Percentiles rank a stretch among this genome's conserved stretches.
Conservation (phyloP, 768 basidiomycete genomes). For the Rubroboletus pulcherrimus region DNA sequence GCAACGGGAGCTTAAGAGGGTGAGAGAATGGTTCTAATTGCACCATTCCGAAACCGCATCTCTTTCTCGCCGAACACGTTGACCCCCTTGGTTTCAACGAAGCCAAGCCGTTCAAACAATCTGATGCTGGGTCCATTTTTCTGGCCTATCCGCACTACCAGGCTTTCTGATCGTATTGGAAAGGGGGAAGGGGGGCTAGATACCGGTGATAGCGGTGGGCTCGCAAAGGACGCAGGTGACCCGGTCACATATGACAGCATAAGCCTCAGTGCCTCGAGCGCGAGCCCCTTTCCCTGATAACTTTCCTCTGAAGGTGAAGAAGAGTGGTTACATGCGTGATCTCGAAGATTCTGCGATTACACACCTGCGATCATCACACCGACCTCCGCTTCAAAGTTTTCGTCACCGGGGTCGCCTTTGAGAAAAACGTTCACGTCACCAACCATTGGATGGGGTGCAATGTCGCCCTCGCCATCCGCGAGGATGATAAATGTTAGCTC, state of each 20-base stretch:
- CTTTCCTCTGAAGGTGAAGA: slow-evolving; percentile 46
- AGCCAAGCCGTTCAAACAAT: slow-evolving; percentile 77
- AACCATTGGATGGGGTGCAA: slow-evolving; percentile 59
- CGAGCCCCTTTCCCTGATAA: slow-evolving; percentile 68
- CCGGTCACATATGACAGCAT: slow-evolving; percentile 68
- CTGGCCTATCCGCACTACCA: slow-evolving; percentile 71
- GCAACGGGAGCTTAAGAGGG: background rate
- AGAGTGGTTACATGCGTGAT: background rate
- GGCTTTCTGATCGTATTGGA: slow-evolving; percentile 39
- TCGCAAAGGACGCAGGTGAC: slow-evolving; percentile 23
- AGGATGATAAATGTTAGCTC: slow-evolving; percentile 91
- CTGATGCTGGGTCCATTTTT: slow-evolving; percentile 65
- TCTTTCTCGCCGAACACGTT: slow-evolving; percentile 83
- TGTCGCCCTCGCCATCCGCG: slow-evolving; percentile 31
- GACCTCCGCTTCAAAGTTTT: slow-evolving; percentile 68
- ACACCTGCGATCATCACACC: slow-evolving; percentile 92
- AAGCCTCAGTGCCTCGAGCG: slow-evolving; percentile 57
- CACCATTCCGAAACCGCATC: slow-evolving; percentile 45
- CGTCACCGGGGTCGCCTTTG: slow-evolving; percentile 44
- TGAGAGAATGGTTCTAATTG: background rate
- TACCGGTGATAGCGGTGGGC: slow-evolving; percentile 11
- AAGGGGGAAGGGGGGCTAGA: slow-evolving; percentile 37
- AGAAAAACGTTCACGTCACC: slow-evolving; percentile 94
- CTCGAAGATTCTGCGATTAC: background rate
- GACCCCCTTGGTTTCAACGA: slow-evolving; percentile 60